These are phyloP conservation scores for Suillus paluster DNA, from an alignment of 768 basidiomycete genomes.

Conservation along the genomic window DNA sequence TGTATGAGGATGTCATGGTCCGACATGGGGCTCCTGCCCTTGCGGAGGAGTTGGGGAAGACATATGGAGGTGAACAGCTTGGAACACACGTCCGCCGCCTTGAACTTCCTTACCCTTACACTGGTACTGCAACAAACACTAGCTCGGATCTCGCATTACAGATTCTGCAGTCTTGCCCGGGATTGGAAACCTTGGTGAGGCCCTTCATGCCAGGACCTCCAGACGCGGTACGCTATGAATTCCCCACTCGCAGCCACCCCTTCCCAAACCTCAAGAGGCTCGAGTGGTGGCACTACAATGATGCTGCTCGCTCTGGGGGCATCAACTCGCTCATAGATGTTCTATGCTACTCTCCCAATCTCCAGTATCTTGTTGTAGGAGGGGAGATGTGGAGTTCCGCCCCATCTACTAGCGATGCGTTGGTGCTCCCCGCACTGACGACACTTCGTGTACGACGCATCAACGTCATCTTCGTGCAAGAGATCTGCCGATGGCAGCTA, in stretches of 20 bases:
- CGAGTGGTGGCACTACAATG: conserved; percentile 68
- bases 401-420: conserved; percentile 20
- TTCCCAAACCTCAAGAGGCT: conserved; percentile 60
- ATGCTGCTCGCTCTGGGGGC: conserved; percentile 64
- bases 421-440: conserved; percentile 50
- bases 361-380: conserved; percentile 62
- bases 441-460: conserved; percentile 57
- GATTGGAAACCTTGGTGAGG: conserved; percentile 59
- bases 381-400: conserved; percentile 42
- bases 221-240: conserved; percentile 50
- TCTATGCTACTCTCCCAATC: conserved; percentile 54
- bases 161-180: conserved; percentile 52
- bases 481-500: conserved; percentile 53
- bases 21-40: conserved; percentile 35
- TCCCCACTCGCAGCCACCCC: conserved; percentile 50
- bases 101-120: conserved; percentile 61
- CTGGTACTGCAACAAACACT: conserved; percentile 41
- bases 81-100: conserved; percentile 54
- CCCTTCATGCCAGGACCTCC: conserved; percentile 35
- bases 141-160: conserved; percentile 43
- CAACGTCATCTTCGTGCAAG: conserved; percentile 54
- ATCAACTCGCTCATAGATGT: conserved; percentile 64
- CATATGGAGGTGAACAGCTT: conserved; percentile 15
- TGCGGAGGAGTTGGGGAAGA: conserved; percentile 33
- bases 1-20: conserved; percentile 61